Evolutionary conservation across 2,329 filamentous ascomycete species (phyloP).

Genomic region (Pezicula carpinea): DNA sequence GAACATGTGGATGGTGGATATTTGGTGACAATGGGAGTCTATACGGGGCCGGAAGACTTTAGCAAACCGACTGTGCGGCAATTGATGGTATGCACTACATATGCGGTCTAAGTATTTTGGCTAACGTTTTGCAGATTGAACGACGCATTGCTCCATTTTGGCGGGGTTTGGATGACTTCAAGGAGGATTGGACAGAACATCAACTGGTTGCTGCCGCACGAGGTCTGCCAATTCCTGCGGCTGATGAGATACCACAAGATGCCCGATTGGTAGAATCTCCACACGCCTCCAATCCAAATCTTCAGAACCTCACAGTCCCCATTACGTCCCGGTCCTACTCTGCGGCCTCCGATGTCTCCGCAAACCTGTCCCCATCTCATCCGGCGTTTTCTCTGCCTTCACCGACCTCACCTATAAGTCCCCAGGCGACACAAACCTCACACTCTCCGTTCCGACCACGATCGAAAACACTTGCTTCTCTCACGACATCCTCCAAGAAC

Average conservation of each 20-base stretch:
- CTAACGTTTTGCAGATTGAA: conserved; percentile 65
- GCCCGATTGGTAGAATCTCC: conserved; percentile 43
- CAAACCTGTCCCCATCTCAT: conserved; percentile 53
- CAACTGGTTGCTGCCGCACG: conserved; percentile 90
- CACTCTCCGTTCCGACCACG: conserved; percentile 68
- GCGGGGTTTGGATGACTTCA: conserved; percentile 87
- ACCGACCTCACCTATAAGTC: conserved; percentile 43
- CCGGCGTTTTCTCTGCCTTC: conserved; percentile 57
- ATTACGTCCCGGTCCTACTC: conserved; percentile 75
- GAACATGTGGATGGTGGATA: conserved; percentile 94
- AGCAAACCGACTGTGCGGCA: conserved; percentile 85
- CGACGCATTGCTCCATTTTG: conserved; percentile 90
- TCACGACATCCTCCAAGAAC: conserved; percentile 70
- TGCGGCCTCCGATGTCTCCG: conserved; percentile 66
- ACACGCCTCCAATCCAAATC: conserved; percentile 51
- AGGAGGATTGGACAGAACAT: conserved; percentile 84
- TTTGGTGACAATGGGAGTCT: conserved; percentile 89
- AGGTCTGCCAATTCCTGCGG: conserved; percentile 75
- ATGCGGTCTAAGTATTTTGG: background rate
- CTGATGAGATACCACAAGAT: conserved; percentile 78
- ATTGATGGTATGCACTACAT: conserved; percentile 63
- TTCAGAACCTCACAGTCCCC: conserved; percentile 73
- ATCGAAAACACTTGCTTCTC: conserved; percentile 82
- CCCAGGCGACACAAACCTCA: conserved; percentile 37
- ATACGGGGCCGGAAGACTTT: conserved; percentile 89